These are phyloP conservation scores for Coemansia sp. DNA, from an alignment of 192 early-diverging fungal species.

Conservation along the genomic window DNA sequence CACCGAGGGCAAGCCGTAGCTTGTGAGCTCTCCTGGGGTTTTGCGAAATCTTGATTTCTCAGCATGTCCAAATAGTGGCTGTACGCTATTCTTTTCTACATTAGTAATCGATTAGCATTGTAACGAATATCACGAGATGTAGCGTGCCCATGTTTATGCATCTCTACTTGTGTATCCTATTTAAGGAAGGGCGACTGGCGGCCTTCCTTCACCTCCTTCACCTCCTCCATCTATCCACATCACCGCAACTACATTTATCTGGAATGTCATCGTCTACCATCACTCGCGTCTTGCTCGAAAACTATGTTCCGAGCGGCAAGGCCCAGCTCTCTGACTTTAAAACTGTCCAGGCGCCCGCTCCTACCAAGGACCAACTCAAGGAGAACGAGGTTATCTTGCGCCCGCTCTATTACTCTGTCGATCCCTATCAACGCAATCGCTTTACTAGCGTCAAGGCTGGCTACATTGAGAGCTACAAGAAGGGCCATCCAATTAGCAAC, in stretches of 20 bases:
- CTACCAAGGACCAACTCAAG: slow-evolving; percentile 26
- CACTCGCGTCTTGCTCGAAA: slow-evolving; percentile 24
- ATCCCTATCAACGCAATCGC: slow-evolving; percentile 75
- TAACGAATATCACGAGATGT: neutral
- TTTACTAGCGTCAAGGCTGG: slow-evolving; percentile 60
- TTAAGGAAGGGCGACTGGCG: neutral
- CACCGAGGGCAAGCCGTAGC: neutral
- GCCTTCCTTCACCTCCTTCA: neutral
- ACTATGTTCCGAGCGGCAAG: slow-evolving; percentile 16
- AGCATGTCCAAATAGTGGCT: neutral
- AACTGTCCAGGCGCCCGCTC: slow-evolving; percentile 12
- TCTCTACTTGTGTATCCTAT: no score
- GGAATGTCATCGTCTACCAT: slow-evolving; percentile 12
- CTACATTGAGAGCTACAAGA: slow-evolving; percentile 61
- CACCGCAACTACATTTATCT: neutral
- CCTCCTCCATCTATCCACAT: neutral
- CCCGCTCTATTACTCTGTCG: slow-evolving; percentile 69
- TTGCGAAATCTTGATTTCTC: neutral
- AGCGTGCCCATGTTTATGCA: neutral
- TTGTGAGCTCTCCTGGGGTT: neutral
- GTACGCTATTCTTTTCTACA: neutral
- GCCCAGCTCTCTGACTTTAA: slow-evolving; percentile 32
- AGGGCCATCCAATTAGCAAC: slow-evolving; percentile 56
- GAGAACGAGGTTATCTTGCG: slow-evolving; percentile 53
- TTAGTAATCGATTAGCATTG: neutral